phyloP scores from a whole-genome alignment of 495 filamentous ascomycete genomes.

The Talaromyces adpressus region DNA sequence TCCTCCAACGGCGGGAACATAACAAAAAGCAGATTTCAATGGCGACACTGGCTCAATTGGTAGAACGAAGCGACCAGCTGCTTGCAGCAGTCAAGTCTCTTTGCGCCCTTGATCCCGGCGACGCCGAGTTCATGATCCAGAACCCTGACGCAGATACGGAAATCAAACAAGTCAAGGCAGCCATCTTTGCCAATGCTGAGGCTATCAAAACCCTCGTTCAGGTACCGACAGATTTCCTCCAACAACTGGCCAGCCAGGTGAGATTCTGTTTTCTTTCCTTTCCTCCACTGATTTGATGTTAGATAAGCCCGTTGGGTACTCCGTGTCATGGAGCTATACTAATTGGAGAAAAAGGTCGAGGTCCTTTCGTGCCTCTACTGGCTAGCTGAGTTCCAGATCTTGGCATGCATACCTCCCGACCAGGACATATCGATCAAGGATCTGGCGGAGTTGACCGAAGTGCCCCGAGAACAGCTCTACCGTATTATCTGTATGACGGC shows the following conservation, averaged over 20 bases:
- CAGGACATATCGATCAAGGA: conserved; percentile 27
- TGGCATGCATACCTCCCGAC: conserved; percentile 31
- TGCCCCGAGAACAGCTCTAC: conserved; percentile 26
- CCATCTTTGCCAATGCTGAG: too few relatives aligned
- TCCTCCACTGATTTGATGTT: background rate
- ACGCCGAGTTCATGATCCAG: too few relatives aligned
- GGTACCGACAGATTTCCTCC: background rate
- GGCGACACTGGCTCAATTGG: too few relatives aligned
- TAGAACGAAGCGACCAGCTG: too few relatives aligned
- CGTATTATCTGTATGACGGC: conserved; percentile 30
- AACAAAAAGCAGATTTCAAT: too few relatives aligned
- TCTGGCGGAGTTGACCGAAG: conserved; percentile 24
- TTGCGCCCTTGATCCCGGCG: too few relatives aligned
- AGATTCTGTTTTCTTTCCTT: background rate
- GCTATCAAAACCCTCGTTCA: background rate
- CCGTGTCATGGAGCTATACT: background rate
- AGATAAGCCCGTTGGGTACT: background rate
- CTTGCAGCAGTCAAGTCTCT: too few relatives aligned
- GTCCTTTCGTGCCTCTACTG: conserved; percentile 35
- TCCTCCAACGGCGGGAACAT: too few relatives aligned
- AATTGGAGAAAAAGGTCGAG: conserved; percentile 18
- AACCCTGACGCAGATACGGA: too few relatives aligned
- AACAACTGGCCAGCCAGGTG: background rate
- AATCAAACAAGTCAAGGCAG: too few relatives aligned
- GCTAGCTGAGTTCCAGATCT: conserved; percentile 36